Evolutionary conservation across 1,284 basidiomycete species (phyloP).

Genomic region (Rhizopogon parksii): DNA sequence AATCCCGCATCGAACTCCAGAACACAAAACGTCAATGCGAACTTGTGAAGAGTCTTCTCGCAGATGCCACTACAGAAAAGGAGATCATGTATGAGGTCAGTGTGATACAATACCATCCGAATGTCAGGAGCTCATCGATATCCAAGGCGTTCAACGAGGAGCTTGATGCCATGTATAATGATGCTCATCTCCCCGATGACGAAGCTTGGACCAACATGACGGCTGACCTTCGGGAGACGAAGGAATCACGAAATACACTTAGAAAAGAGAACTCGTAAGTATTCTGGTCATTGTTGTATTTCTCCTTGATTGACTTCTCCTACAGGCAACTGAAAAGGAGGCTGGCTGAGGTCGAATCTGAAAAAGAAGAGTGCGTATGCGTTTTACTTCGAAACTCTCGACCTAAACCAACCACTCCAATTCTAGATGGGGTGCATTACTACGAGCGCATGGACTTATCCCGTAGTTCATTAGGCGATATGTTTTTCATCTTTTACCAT

Average conservation of each 20-base stretch:
- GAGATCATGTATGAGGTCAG: slow-evolving; percentile 86
- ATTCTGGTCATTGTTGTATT: background rate
- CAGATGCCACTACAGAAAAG: slow-evolving; percentile 76
- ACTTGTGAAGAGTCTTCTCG: slow-evolving; percentile 66
- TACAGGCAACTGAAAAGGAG: slow-evolving; percentile 62
- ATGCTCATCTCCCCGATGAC: slow-evolving; percentile 67
- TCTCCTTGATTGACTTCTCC: slow-evolving; percentile 6
- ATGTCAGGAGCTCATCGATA: slow-evolving; percentile 10
- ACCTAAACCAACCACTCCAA: slow-evolving; percentile 11
- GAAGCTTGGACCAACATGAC: slow-evolving; percentile 75
- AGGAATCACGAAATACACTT: slow-evolving; percentile 66
- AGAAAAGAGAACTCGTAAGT: slow-evolving; percentile 74
- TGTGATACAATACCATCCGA: slow-evolving; percentile 3
- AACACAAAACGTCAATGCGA: slow-evolving; percentile 69
- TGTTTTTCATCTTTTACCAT: background rate
- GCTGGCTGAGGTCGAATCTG: slow-evolving; percentile 64
- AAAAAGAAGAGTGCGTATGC: slow-evolving; percentile 69
- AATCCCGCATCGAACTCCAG: slow-evolving; percentile 56
- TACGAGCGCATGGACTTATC: slow-evolving; percentile 56
- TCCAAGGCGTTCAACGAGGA: slow-evolving; percentile 86
- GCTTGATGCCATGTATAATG: slow-evolving; percentile 81
- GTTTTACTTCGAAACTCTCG: slow-evolving; percentile 4
- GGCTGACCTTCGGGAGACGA: slow-evolving; percentile 64
- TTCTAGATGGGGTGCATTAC: slow-evolving; percentile 56
- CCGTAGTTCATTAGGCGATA: slow-evolving; percentile 14